Base-by-base conservation (phyloP, 345 rosid species). In the Bruguiera parviflora region DNA sequence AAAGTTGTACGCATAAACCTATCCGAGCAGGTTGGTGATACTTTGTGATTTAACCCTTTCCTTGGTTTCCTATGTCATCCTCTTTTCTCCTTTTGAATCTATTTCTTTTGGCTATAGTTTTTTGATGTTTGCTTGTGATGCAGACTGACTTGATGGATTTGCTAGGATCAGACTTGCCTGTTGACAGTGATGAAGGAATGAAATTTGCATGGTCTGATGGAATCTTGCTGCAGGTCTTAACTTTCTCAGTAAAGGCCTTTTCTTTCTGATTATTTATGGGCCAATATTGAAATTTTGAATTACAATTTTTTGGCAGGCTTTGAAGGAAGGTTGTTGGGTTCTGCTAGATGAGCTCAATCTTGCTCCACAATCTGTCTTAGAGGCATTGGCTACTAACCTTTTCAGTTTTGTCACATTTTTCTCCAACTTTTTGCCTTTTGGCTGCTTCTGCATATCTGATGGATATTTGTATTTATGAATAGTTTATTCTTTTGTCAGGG, bases 101-200 rank as follows among this genome's bases (percentile, higher is more conserved):
- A 24, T 24, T 56, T 43, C 49, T 43, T 13, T 56, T 9, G 28
- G 28, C 31, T 24, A 56, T 24, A 6, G 13, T 24, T 71, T 71
- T 63, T 37, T 61, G 18, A 67, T 39, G 47, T 21, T 37, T 43
- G 22, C 27, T 35, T 68, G 29, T 85, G 75, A 61, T 75, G 79
- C 82, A 94, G 96, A 94, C 98, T 78, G 98, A 94, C 83, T 84
- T 94, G 79, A 94, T 94, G 98, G 98, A 94, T 83, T 83, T 94
- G 81, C 78, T 94, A 80, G 98, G 98, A 46, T 89, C 98, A 5
- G 98, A 94, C 83, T 81, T 94, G 65, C 98, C 97, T 22, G 83
- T 88, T 65, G 97, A 94, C 72, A 86, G 90, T 67, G 88, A 87
- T 31, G 93, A 84, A 61, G 98, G 91, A 64, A 85, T 91, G 89